Evolutionary conservation across 1,284 basidiomycete species (phyloP).

Genomic region (Tausonia pullulans): DNA sequence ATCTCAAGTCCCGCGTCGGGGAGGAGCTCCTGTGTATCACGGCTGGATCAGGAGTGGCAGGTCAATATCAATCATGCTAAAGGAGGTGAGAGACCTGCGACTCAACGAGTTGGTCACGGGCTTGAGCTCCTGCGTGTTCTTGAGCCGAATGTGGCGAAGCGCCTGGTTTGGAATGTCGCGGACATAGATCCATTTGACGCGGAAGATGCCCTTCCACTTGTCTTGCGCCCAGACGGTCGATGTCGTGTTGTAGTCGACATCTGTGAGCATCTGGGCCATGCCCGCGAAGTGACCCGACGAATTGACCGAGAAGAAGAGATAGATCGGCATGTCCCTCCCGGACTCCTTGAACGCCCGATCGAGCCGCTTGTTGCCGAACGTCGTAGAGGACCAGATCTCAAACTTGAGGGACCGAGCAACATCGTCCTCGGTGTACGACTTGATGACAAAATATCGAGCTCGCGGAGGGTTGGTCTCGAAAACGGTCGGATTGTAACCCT

Average conservation of each 20-base stretch:
- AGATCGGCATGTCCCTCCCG: slow-evolving; percentile 56
- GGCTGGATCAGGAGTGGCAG: slow-evolving; percentile 4
- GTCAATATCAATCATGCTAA: too few species aligned
- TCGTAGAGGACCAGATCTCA: slow-evolving; percentile 84
- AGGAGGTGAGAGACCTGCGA: not conserved
- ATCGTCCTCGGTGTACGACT: slow-evolving; percentile 93
- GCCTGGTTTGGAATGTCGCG: slow-evolving; percentile 67
- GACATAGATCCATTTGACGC: slow-evolving; percentile 89
- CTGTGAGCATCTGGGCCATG: slow-evolving; percentile 62
- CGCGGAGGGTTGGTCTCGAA: slow-evolving; percentile 13
- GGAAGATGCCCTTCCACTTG: slow-evolving; percentile 97
- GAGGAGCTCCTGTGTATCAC: slow-evolving; percentile 61
- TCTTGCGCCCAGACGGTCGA: slow-evolving; percentile 89
- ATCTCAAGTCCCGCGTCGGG: slow-evolving; percentile 91
- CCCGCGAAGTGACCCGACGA: slow-evolving; percentile 86
- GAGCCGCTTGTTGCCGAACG: slow-evolving; percentile 86
- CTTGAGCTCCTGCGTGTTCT: slow-evolving; percentile 91
- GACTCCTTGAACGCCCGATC: slow-evolving; percentile 92
- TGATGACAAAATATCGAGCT: slow-evolving; percentile 92
- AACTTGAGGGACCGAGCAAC: slow-evolving; percentile 93
- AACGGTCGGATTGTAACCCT: slow-evolving; percentile 13
- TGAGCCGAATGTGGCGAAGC: slow-evolving; percentile 35
- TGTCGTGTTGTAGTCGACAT: slow-evolving; percentile 38
- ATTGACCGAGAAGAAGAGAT: slow-evolving; percentile 93
- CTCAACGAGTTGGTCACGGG: slow-evolving; percentile 73